These are phyloP conservation scores for Naganishia randhawae DNA, from an alignment of 768 basidiomycete genomes.

Conservation along the genomic window DNA sequence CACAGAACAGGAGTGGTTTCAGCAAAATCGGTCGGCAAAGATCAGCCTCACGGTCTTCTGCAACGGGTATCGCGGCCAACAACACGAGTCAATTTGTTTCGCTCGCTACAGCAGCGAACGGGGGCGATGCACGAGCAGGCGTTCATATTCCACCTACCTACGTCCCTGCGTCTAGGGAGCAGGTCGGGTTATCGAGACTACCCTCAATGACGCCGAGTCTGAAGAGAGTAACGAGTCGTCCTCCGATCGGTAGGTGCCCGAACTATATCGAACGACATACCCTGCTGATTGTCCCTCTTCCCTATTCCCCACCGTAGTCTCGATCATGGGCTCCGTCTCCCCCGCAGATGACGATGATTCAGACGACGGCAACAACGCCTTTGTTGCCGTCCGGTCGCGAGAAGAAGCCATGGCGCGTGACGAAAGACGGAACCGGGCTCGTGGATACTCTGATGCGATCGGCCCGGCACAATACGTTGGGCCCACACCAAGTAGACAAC, in stretches of 20 bases:
- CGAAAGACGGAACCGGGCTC: slow-evolving; percentile 17
- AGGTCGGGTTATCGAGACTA: slow-evolving; percentile 11
- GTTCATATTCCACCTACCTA: slow-evolving; percentile 6
- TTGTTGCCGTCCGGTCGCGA: slow-evolving; percentile 20
- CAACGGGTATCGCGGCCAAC: slow-evolving; percentile 14
- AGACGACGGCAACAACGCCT: slow-evolving; percentile 16
- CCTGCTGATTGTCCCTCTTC: not conserved
- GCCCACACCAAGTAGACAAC: not conserved
- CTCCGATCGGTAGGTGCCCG: not conserved
- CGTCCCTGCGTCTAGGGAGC: not conserved
- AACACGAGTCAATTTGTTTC: not conserved
- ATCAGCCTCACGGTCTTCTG: not conserved
- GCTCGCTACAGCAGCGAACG: slow-evolving; percentile 8
- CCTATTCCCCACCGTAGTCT: too few relatives aligned
- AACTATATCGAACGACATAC: too few relatives aligned
- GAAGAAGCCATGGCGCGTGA: slow-evolving; percentile 23
- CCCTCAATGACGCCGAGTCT: not conserved
- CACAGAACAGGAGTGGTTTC: not conserved
- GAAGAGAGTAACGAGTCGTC: slow-evolving; percentile 5
- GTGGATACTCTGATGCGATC: slow-evolving; percentile 11
- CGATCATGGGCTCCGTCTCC: slow-evolving; percentile 20
- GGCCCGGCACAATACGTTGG: not conserved
- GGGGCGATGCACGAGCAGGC: not conserved
- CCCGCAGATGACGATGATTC: slow-evolving; percentile 12
- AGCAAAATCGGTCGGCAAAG: slow-evolving; percentile 7